Base-by-base conservation (phyloP, 1,139 yeast species). In the Kazachstania sp. region DNA sequence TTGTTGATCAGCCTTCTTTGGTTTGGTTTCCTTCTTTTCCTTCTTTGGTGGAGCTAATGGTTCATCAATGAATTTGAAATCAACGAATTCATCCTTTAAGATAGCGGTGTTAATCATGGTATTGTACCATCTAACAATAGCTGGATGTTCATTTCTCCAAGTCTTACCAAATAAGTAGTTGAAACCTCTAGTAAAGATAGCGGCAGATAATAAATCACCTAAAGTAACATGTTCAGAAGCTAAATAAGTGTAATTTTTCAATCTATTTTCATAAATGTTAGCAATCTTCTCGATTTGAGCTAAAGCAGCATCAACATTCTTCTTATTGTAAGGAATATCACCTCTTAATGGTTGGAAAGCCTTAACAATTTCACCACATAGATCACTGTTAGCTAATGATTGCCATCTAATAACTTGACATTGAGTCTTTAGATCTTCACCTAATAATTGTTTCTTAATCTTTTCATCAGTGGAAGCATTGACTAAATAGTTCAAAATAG, bases 171-270 rank as follows among this genome's bases (percentile, higher is more conserved):
- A 84, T 55, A 86, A 67, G 70, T 64, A 61, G 57, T 75, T 70
- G 74, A 85, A 86, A 54, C 82, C 83, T 72, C 90, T 79, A 67
- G 70, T 62, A 60, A 79, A 71, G 56, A 73, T 64, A 52, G 81
- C 63, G 58, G 84, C 90, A 59, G 75, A 71, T 63, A 77, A 76
- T 60, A 86, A 67, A 72, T 92, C 98, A 64, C 97, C 97, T 55
- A 83, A 67, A 48, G 97, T 74, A 63, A 86, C 64, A 73, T 92
- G 79, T 75, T 90, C 97, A 66, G 95, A 94, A 62, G 83, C 97
- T 67, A 92, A 79, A 76, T 77, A 92, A 54, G 97, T 87, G 81
- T 76, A 78, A 64, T 80, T 77, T 54, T 73, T 66, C 64, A 92
- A 78, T 75, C 88, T 79, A 44, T 70, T 65, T 72, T 85, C 94